Conservation (phyloP, 306 rosid species). For the Malus fusca region DNA sequence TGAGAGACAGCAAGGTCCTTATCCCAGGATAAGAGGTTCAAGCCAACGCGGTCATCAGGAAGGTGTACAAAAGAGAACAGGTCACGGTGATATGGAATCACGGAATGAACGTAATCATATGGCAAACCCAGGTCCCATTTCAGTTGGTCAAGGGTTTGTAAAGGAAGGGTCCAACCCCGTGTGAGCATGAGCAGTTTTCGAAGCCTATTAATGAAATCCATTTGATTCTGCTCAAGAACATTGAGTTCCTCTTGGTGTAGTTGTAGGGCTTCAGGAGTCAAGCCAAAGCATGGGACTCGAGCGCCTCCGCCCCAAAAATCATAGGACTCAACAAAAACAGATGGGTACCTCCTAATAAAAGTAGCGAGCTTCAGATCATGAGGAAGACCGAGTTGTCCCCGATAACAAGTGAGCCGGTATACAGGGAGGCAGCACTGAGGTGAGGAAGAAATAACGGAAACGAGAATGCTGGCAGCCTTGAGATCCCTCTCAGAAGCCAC, state of each 20-base stretch:
- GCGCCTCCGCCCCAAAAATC: slow-evolving; percentile 52
- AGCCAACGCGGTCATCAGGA: slow-evolving; percentile 59
- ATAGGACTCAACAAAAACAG: slow-evolving; percentile 52
- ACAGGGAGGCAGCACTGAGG: slow-evolving; percentile 47
- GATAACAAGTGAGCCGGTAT: slow-evolving; percentile 45
- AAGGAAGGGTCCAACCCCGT: slow-evolving; percentile 52
- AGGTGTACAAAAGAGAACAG: slow-evolving; percentile 50
- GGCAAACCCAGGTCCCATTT: slow-evolving; percentile 93
- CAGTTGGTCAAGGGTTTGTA: slow-evolving; percentile 79
- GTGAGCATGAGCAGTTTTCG: slow-evolving; percentile 80
- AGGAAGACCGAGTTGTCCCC: slow-evolving; percentile 72
- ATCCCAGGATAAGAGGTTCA: slow-evolving; percentile 68
- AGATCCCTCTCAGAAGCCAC: slow-evolving; percentile 58
- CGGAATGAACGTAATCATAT: slow-evolving; percentile 54
- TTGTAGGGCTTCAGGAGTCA: slow-evolving; percentile 48
- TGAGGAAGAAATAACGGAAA: slow-evolving; percentile 47
- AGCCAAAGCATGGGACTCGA: slow-evolving; percentile 61
- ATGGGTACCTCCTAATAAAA: slow-evolving; percentile 71
- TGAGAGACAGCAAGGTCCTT: slow-evolving; percentile 55
- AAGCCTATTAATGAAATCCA: slow-evolving; percentile 59
- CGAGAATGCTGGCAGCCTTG: slow-evolving; percentile 65
- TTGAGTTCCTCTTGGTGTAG: slow-evolving; percentile 34
- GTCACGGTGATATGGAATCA: slow-evolving; percentile 40
- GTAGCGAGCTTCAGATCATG: slow-evolving; percentile 54
- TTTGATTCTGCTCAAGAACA: slow-evolving; percentile 24